Base-by-base conservation (phyloP, 208 protist species). In the Trypanosoma boissoni region DNA sequence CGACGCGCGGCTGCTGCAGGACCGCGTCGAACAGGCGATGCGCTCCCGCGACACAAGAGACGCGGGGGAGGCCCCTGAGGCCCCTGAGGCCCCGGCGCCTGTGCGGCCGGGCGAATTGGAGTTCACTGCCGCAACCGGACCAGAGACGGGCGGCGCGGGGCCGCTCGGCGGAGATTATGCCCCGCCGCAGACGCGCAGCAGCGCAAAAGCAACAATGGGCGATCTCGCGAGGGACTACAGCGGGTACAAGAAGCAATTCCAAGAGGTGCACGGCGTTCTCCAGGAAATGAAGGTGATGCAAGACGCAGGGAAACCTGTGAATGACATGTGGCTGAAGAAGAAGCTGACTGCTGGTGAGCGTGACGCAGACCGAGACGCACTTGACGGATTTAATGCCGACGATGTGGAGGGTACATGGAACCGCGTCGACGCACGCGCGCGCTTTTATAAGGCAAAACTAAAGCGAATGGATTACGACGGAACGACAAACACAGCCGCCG, bases 381-480 rank as follows among this genome's bases (percentile, higher is more conserved):
- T 57, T 18, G 73, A 91, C 44, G 88, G 85, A 39, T 95, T 92
- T 62, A 76, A 95, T 42, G 42, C 85, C 2, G 55, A 72, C 23
- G 75, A 92, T 68, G 74, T 91, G 16, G 83, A 92, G 41, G 83
- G 79, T 7, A 86, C 80, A 9, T 95, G 88, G 85, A 85, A 92
- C 61, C 68, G 66, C 26, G 82, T 83, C 21, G 88, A 88, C 59
- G 80, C 79, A 14, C 85, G 86, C 66, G 88, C 88, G 8, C 71
- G 76, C 42, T 88, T 88, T 49, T 95, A 95, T 76, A 95, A 95
- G 72, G 71, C 75, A 24, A 91, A 91, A 56, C 65, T 95, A 16
- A 83, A 80, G 69, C 73, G 57, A 23, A 95, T 95, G 88, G 83
- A 95, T 70, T 95, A 92, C 57, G 88, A 95, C 68, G 84, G 82